Conservation (phyloP, 2,329 filamentous ascomycete species). For the Coniochaeta prunicola region DNA sequence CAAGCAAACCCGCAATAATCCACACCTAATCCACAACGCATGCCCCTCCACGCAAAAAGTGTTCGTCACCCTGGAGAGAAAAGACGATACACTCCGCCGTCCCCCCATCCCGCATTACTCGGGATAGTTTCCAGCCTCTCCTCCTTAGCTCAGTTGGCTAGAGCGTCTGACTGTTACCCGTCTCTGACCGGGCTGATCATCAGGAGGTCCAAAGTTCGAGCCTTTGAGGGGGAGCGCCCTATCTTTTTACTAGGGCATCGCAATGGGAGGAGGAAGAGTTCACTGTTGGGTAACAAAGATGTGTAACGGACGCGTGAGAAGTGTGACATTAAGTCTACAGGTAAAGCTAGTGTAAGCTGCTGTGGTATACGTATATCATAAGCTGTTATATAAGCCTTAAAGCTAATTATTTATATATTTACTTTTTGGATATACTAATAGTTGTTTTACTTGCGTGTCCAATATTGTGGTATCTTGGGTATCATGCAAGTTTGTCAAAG, state of each 20-base stretch:
- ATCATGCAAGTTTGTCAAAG: too few species aligned
- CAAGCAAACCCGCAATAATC: background rate
- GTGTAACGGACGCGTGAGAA: too few species aligned
- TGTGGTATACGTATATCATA: too few species aligned
- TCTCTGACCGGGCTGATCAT: background rate
- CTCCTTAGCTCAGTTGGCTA: conserved; percentile 1
- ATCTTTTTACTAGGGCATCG: background rate
- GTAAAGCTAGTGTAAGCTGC: too few species aligned
- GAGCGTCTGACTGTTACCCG: background rate
- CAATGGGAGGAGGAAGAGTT: background rate
- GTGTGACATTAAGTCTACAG: too few species aligned
- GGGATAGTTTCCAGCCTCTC: background rate
- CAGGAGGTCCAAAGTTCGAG: background rate
- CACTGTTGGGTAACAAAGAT: too few species aligned
- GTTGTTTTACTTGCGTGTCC: too few species aligned
- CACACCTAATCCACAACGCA: background rate
- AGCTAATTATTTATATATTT: too few species aligned
- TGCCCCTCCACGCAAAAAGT: background rate
- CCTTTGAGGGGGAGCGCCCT: background rate
- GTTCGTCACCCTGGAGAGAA: background rate
- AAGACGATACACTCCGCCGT: background rate
- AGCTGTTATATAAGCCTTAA: too few species aligned
- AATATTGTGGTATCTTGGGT: too few species aligned
- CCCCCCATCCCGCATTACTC: background rate
- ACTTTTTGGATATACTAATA: too few species aligned